Evolutionary conservation across 129 eudicot species (phyloP), one percentile per base, ranked within the genome.

Genomic region (Centrapalus pauciflorus): DNA sequence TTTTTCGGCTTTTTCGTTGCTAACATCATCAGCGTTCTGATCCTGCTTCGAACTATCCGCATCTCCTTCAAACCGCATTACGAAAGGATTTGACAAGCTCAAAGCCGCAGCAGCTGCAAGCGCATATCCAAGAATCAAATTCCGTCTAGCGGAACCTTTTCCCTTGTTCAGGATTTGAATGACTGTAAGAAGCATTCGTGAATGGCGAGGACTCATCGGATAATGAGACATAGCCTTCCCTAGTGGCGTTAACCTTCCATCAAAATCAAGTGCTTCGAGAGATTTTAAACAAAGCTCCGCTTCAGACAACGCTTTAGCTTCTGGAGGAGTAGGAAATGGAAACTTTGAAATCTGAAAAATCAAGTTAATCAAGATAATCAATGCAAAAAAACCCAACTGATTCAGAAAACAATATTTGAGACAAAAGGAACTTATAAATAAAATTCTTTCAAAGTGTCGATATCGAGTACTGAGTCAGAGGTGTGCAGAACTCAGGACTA

Each of bases 131-230:
- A 94, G 54, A 61, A 86, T 81, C 19, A 89, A 69, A 68, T 86
- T 82, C 45, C 79, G 72, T 10, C 95, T 78, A 17, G 73, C 67
- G 28, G 45, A 59, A 2, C 67, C 66, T 30, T 76, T 86, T 51
- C 68, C 73, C 10, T 68, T 80, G 56, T 66, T 81, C 51, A 87
- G 76, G 55, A 86, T 84, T 73, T 88, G 92, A 52, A 93, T 71
- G 52, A 85, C 95, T 7, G 93, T 81, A 32, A 93, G 94, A 69
- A 93, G 99, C 95, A 93, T 86, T 32, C 96, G 83, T 1, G 99
- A 89, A 77, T 93, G 99, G 3, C 99, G 95, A 55, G 99, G 99
- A 69, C 96, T 86, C 97, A 94, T 84, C 0, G 95, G 96, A 67
- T 84, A 94, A 35, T 74, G 95, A 23, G 99, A 87, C 99, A 94